Evolutionary conservation across 2,329 filamentous ascomycete genomes (phyloP).

Genomic region (Neopestalotiopsis clavispora): DNA sequence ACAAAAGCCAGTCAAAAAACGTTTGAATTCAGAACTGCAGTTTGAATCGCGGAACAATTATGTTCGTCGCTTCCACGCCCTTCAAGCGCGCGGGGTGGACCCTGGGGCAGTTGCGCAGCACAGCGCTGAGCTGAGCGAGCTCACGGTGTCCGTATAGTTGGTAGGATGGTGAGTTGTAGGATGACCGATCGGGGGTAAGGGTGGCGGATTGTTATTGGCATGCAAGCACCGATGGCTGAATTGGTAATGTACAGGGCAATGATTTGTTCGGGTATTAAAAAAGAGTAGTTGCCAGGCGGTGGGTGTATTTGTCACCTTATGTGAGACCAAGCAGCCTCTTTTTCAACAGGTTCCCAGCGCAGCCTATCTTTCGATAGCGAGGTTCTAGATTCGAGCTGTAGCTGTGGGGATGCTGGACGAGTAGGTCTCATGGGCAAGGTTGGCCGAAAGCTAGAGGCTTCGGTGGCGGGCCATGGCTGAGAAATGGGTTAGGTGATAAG

Average conservation of each 20-base stretch:
- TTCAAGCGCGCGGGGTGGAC: slow-evolving; percentile 7
- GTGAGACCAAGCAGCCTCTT: not conserved
- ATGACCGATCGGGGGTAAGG: not conserved
- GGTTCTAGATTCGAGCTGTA: slow-evolving; percentile 14
- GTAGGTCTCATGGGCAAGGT: slow-evolving; percentile 1
- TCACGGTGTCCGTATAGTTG: not conserved
- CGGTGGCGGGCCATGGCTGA: slow-evolving; percentile 12
- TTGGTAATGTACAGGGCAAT: not conserved
- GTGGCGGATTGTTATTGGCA: not conserved
- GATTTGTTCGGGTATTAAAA: not conserved
- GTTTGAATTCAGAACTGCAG: not conserved
- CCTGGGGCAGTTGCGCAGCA: slow-evolving; percentile 13
- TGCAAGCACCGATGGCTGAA: not conserved
- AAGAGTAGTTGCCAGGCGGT: not conserved
- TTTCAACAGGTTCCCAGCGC: slow-evolving; percentile 1
- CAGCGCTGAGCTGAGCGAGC: slow-evolving; percentile 5
- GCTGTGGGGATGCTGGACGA: slow-evolving; percentile 9
- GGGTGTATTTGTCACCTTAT: not conserved
- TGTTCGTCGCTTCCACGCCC: not conserved
- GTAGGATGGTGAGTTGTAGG: not conserved
- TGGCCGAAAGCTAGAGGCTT: not conserved
- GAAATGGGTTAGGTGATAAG: slow-evolving; percentile 2
- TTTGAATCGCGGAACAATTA: not conserved
- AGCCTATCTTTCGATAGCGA: slow-evolving; percentile 9
- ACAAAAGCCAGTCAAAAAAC: not conserved